Evolutionary conservation across 2,329 filamentous ascomycete genomes (phyloP).

Genomic region (Xylariaceae sp.): DNA sequence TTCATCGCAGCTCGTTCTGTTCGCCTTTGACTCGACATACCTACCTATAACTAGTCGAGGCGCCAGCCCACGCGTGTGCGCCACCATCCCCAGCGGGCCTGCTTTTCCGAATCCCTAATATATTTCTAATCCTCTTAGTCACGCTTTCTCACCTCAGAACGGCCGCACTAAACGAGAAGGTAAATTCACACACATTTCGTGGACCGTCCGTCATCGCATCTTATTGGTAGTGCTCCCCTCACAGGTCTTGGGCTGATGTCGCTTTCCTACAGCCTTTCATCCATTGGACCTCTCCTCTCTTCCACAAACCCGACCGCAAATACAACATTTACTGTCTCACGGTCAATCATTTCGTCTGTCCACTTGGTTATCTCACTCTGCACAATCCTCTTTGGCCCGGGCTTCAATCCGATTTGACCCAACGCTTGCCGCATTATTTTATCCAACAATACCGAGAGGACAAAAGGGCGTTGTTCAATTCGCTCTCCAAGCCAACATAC

Average conservation of each 20-base stretch:
- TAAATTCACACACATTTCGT: constrained; percentile 18
- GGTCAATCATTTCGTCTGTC: constrained; percentile 4
- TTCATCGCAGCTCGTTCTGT: constrained; percentile 7
- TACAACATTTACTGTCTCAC: neutral
- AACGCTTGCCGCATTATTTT: constrained; percentile 12
- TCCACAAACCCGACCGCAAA: neutral
- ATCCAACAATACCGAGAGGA: constrained; percentile 10
- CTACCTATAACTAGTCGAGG: constrained; percentile 20
- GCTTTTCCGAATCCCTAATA: constrained; percentile 11
- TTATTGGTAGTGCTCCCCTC: constrained; percentile 1
- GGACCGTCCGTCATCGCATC: constrained; percentile 15
- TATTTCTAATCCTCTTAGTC: constrained; percentile 13
- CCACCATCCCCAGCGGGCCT: constrained; percentile 25
- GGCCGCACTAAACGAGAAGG: constrained; percentile 9
- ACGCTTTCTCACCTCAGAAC: constrained; percentile 18
- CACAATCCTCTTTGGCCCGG: constrained; percentile 8
- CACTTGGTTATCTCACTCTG: neutral
- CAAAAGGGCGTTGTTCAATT: constrained; percentile 7
- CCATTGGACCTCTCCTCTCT: constrained; percentile 6
- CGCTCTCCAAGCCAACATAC: constrained; percentile 1
- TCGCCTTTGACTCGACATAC: constrained; percentile 10
- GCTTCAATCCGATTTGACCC: constrained; percentile 15
- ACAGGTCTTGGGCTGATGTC: constrained; percentile 8
- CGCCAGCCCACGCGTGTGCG: constrained; percentile 22
- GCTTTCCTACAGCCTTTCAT: constrained; percentile 17